Evolutionary conservation across 1,139 yeast species (phyloP).

Genomic region (Candida glucosophila): DNA sequence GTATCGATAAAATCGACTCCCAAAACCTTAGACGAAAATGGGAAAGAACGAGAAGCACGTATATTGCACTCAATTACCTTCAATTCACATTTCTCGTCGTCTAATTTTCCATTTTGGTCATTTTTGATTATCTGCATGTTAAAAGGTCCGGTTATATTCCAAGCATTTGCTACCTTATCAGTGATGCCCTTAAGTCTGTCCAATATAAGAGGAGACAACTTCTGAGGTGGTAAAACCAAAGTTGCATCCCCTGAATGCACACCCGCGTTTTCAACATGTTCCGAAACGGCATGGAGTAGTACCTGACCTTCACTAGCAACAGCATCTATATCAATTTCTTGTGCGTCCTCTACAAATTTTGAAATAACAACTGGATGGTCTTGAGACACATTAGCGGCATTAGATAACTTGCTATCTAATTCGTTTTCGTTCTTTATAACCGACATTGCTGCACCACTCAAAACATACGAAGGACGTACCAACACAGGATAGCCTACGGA

Average conservation of each 20-base stretch:
- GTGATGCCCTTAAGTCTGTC: slow-evolving; percentile 69
- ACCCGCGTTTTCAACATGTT: slow-evolving; percentile 98
- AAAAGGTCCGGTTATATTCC: slow-evolving; percentile 96
- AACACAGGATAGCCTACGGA: slow-evolving; percentile 90
- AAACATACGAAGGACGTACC: slow-evolving; percentile 95
- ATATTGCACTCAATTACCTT: slow-evolving; percentile 98
- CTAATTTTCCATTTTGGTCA: slow-evolving; percentile 34
- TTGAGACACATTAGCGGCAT: slow-evolving; percentile 86
- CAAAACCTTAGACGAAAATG: slow-evolving; percentile 93
- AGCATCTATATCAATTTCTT: slow-evolving; percentile 95
- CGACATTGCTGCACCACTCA: slow-evolving; percentile 98
- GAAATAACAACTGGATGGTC: slow-evolving; percentile 98
- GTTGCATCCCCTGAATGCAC: slow-evolving; percentile 99
- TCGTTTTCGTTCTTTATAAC: slow-evolving; percentile 75
- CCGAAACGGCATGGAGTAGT: slow-evolving; percentile 91
- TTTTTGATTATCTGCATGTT: slow-evolving; percentile 94
- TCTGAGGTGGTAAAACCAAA: slow-evolving; percentile 84
- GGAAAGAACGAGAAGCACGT: slow-evolving; percentile 98
- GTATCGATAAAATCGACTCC: slow-evolving; percentile 92
- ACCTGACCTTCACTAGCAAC: slow-evolving; percentile 87
- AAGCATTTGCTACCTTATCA: slow-evolving; percentile 86
- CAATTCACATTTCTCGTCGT: slow-evolving; percentile 47
- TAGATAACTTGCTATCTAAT: slow-evolving; percentile 68
- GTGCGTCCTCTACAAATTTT: slow-evolving; percentile 89
- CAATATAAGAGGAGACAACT: slow-evolving; percentile 51